These are phyloP conservation scores for Colletotrichum cordylinicola DNA, from an alignment of 2,329 filamentous ascomycete genomes.

Conservation along the genomic window DNA sequence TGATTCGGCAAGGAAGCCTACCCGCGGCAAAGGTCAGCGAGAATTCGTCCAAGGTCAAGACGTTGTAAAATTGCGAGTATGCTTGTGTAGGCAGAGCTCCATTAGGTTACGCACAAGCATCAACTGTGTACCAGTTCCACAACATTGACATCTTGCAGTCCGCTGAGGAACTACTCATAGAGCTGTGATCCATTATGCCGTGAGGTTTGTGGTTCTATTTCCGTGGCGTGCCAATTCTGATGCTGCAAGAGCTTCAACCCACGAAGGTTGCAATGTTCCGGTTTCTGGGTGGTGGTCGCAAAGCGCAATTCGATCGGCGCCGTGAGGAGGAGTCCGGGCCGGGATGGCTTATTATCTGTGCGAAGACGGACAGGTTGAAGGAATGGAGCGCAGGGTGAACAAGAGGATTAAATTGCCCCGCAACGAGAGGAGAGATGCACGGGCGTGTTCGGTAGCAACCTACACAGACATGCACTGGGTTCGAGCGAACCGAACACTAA, in stretches of 20 bases:
- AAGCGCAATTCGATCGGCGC: not conserved
- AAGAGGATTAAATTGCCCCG: not conserved
- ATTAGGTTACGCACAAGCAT: conserved; percentile 35
- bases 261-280: not conserved
- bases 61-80: not conserved
- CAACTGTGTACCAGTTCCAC: conserved; percentile 50
- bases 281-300: not conserved
- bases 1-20: conserved; percentile 42
- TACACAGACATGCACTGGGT: not conserved
- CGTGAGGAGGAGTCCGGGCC: not conserved
- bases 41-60: not conserved
- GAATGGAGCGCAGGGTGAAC: not conserved
- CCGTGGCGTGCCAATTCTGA: not conserved
- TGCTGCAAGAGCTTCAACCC: not conserved
- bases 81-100: not conserved
- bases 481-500: not conserved
- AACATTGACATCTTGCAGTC: conserved; percentile 44
- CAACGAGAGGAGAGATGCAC: not conserved
- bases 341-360: not conserved
- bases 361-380: not conserved
- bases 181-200: conserved; percentile 28
- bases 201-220: not conserved
- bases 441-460: not conserved
- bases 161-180: conserved; percentile 23
- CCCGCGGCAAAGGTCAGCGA: not conserved